Base-by-base conservation (phyloP, 352 stramenopile species). In the Phytophthora agathidicida region DNA sequence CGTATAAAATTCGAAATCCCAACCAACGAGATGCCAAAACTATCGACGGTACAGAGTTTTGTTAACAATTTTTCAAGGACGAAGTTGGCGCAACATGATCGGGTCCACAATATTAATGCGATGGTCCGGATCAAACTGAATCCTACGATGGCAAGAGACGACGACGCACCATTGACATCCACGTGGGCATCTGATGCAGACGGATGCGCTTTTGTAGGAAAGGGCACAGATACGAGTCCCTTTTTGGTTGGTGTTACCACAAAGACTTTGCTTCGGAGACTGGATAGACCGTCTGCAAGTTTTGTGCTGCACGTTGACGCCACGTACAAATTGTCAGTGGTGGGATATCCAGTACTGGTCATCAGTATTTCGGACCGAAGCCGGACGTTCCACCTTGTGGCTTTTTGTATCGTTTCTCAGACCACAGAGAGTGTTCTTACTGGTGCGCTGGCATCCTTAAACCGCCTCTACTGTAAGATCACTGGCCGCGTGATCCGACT, bases 291-390 rank as follows among this genome's bases (percentile, higher is more conserved):
- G 10, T 31, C 43, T 2, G 6, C 9, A 9, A 37, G 14, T 7
- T 49, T 37, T 27, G 16, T 49, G 10, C 37, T 49, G 28, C 57
- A 73, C 10, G 22, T 63, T 2, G 51, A 73, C 11, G 50, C 59
- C 1, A 64, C 58, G 0, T 66, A 49, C 53, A 64, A 63, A 32
- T 13, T 60, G 16, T 62, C 45, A 5, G 33, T 52, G 6, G 43
- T 38, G 3, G 43, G 28, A 14, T 50, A 50, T 38, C 26, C 16
- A 11, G 43, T 50, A 3, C 7, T 50, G 4, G 26, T 50, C 3
- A n/a, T 3, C 7, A 8, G 43, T 2, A 38, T 50, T 2, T 30
- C 27, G 1, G 27, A 50, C 17, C 5, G 3, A 1, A 17, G 7
- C 3, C 7, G 43, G 6, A 30, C 26, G 9, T 50, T 50, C 10